Conservation (phyloP, 305 asterid species). For the Ajuga reptans region DNA sequence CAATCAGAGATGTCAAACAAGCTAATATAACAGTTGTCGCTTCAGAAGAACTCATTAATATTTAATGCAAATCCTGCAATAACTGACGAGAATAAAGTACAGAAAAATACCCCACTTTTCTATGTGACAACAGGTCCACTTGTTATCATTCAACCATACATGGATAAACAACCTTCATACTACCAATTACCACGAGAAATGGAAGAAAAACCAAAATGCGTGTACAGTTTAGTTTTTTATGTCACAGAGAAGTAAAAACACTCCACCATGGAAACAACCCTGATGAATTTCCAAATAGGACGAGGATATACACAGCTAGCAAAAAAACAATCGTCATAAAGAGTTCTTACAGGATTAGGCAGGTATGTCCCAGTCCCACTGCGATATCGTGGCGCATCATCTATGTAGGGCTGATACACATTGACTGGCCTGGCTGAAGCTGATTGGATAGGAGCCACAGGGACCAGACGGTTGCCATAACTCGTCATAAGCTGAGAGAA, state of each 20-base stretch:
- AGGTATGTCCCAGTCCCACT: conserved; percentile 96
- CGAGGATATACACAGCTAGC: background rate
- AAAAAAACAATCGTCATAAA: conserved; percentile 20
- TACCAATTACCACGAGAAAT: background rate
- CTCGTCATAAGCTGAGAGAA: conserved; percentile 62
- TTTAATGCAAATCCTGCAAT: conserved; percentile 12
- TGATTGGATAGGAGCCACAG: conserved; percentile 65
- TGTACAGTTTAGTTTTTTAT: background rate
- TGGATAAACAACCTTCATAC: background rate
- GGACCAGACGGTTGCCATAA: conserved; percentile 60
- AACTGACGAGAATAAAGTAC: conserved; percentile 3
- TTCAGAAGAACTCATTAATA: conserved; percentile 8
- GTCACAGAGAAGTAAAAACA: background rate
- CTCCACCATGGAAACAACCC: background rate
- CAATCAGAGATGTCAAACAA: background rate
- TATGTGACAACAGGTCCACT: background rate
- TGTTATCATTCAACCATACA: background rate
- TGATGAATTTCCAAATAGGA: background rate
- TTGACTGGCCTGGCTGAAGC: conserved; percentile 59
- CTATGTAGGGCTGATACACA: conserved; percentile 56
- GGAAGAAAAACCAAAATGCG: background rate
- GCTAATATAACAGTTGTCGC: background rate
- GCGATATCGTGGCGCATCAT: conserved; percentile 81
- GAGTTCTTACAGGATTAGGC: conserved; percentile 86
- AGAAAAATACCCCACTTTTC: background rate